Evolutionary conservation across 495 filamentous ascomycete genomes (phyloP), one percentile per base, ranked within the genome.

Genomic region (Geopyxis carbonaria): DNA sequence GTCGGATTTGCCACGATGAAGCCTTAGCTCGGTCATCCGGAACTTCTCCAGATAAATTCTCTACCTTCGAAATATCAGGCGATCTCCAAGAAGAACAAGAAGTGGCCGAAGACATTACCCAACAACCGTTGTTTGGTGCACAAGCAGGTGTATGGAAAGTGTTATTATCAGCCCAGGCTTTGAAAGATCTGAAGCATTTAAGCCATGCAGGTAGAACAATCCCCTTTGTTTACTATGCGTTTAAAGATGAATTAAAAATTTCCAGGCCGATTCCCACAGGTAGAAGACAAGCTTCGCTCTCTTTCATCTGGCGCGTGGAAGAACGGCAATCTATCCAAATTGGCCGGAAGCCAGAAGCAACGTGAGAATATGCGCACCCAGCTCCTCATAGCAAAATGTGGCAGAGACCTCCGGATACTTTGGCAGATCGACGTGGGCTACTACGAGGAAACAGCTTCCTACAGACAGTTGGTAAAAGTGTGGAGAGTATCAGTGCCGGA

Each of bases 91-190:
- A n/a, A n/a, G n/a, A n/a, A n/a, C n/a, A n/a, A n/a, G n/a, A n/a
- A n/a, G n/a, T n/a, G n/a, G n/a, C n/a, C n/a, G n/a, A n/a, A n/a
- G n/a, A n/a, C n/a, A n/a, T n/a, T n/a, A n/a, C n/a, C n/a, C n/a
- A n/a, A n/a, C n/a, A n/a, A n/a, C n/a, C 15, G 6, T 29, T 53
- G 3, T 54, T 60, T 21, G 60, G 57, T 0, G 48, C 51, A 4
- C 31, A 36, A n/a, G 4, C 64, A 0, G 62, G 62, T 5, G 6
- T 39, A 4, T 65, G 62, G 62, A 64, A 63, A 41, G 42, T 65
- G n/a, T 24, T 60, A 0, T 31, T 65, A 4, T 61, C 63, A 3
- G 35, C 40, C 3, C 28, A 40, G 6, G 63, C 63, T 7, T 40
- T 64, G 6, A 51, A 44, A 3, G 48, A 45, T 27, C 13, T 59